Evolutionary conservation across 2,329 filamentous ascomycete genomes (phyloP).

Genomic region (Alternaria rosae): DNA sequence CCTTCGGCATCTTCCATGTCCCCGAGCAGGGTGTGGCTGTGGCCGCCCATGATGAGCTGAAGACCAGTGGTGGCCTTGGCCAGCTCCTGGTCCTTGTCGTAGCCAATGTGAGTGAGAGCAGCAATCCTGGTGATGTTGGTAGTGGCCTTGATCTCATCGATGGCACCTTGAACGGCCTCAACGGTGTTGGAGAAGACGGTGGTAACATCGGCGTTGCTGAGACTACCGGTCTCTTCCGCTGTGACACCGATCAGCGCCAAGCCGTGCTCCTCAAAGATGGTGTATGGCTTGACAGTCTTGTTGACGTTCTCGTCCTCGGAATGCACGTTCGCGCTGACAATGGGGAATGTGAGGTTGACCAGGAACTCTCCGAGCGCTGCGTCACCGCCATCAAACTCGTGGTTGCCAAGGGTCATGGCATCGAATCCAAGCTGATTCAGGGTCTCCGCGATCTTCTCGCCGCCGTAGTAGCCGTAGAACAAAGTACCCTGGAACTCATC

Average conservation of each 20-base stretch:
- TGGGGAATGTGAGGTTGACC: conserved; percentile 69
- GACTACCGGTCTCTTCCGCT: conserved; percentile 65
- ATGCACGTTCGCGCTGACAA: conserved; percentile 69
- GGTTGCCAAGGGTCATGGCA: conserved; percentile 62
- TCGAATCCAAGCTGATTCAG: conserved; percentile 72
- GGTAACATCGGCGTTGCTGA: conserved; percentile 64
- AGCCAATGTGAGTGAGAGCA: conserved; percentile 72
- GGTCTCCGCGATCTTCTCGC: conserved; percentile 72
- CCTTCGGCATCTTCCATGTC: conserved; percentile 65
- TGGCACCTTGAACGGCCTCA: conserved; percentile 65
- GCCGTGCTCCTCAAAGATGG: conserved; percentile 67
- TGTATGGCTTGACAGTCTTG: conserved; percentile 69
- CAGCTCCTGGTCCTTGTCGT: conserved; percentile 68
- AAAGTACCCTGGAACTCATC: conserved; percentile 75
- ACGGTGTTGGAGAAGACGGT: conserved; percentile 68
- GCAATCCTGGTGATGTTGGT: conserved; percentile 71
- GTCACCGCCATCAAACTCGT: conserved; percentile 70
- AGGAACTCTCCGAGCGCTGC: conserved; percentile 69
- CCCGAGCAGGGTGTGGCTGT: conserved; percentile 66
- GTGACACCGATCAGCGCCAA: conserved; percentile 71
- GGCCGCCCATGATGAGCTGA: conserved; percentile 72
- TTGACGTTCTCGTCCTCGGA: conserved; percentile 68
- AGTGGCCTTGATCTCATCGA: conserved; percentile 67
- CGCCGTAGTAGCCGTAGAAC: conserved; percentile 71
- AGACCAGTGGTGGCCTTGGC: conserved; percentile 67